phyloP scores from a whole-genome alignment of 1,139 yeast species.

The Blastobotrys apis region DNA sequence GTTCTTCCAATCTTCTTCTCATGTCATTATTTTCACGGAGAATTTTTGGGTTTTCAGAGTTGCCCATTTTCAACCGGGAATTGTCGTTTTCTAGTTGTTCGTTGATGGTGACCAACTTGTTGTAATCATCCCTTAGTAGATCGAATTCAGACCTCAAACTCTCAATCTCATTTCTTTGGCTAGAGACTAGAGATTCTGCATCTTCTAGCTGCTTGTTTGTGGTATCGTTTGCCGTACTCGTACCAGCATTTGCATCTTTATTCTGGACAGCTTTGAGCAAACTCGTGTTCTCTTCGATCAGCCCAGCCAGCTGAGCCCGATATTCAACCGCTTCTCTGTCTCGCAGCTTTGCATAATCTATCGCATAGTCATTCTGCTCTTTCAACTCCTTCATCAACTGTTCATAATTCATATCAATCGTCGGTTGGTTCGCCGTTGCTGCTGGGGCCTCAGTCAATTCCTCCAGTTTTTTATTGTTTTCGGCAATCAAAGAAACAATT shows the following conservation, averaged over 20 bases:
- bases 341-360: slow-evolving; percentile 20
- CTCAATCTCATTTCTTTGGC: neutral
- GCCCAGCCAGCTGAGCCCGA: slow-evolving; percentile 19
- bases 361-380: slow-evolving; percentile 18
- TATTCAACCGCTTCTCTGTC: slow-evolving; percentile 20
- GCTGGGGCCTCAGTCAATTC: slow-evolving; percentile 11
- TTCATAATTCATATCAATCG: slow-evolving; percentile 2
- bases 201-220: neutral
- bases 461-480: slow-evolving; percentile 14
- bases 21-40: neutral
- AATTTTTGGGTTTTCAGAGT: neutral
- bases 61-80: neutral
- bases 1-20: neutral
- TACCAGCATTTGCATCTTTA: neutral
- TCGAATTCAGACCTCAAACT: slow-evolving; percentile 1
- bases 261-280: slow-evolving; percentile 15
- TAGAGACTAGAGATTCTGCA: neutral
- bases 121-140: slow-evolving; percentile 3
- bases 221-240: neutral
- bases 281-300: slow-evolving; percentile 16
- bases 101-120: slow-evolving; percentile 4
- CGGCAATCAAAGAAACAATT: slow-evolving; percentile 8
- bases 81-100: slow-evolving; percentile 8
- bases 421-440: slow-evolving; percentile 1
- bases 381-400: slow-evolving; percentile 15